Evolutionary conservation across 2,329 filamentous ascomycete genomes (phyloP), one percentile per base, ranked within the genome.

Genomic region (Claviceps sp.): DNA sequence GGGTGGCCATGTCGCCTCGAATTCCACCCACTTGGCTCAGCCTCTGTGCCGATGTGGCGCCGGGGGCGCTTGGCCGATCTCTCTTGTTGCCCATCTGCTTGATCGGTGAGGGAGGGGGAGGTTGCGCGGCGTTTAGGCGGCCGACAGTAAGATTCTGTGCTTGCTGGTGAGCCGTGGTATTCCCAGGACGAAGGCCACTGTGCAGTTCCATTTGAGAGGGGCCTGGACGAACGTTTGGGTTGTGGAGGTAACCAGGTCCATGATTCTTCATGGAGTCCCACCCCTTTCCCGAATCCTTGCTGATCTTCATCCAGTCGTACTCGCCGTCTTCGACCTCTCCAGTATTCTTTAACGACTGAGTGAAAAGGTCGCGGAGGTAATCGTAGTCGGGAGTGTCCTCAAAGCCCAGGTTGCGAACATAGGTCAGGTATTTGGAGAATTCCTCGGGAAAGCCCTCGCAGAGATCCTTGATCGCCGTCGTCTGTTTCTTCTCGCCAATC

Each of bases 401-500:
- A 65, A 98, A 98, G 53, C 93, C 93, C 48, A 98, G 83, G 70
- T 97, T 97, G 59, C 93, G 88, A 53, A 97, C 93, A 63, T 98
- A 97, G 59, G 85, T 95, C 52, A 98, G 76, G 70, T 98, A 98
- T 71, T 96, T 94, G 75, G 86, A 94, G 70, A 98, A 95, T 71
- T 98, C 90, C 67, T 95, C 88, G 58, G 93, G 91, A 71, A 95
- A 97, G 50, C 89, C 86, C 61, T 96, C 90, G 67, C 91, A 97
- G 16, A 98, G 81, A 62, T 98, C 93, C 74, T 96, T 95, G 73
- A 98, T 94, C 5, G 82, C 81, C 22, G 93, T 97, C 0, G 91
- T 96, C 74, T 97, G 93, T 76, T 98, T 98, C 85, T 98, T 97
- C 77, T 98, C 91, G 46, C 93, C 93, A 70, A 98, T 98, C 79